Percentiles rank a stretch among this genome's conserved stretches.
These are phyloP conservation scores for Tetrahymena borealis DNA, from an alignment of 73 alveolate species.

Conservation along the genomic window DNA sequence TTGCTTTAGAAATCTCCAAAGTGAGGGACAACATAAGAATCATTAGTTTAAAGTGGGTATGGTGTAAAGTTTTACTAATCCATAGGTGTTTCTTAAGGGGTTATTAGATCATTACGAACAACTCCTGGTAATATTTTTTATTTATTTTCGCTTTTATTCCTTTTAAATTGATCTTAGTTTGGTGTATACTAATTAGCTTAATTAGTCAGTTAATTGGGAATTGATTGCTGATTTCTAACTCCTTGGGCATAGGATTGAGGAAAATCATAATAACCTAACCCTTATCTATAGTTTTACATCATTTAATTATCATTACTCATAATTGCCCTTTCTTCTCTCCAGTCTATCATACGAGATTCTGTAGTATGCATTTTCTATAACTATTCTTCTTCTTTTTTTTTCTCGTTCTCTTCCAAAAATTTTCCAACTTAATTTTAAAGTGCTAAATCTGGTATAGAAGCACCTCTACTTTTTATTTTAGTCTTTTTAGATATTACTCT, in stretches of 20 bases:
- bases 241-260: not conserved
- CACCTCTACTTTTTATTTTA: no score
- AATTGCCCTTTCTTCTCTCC: not conserved
- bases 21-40: not conserved
- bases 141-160: not conserved
- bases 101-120: not conserved
- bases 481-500: no score
- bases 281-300: not conserved
- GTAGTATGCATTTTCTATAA: not conserved
- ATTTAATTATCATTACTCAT: not conserved
- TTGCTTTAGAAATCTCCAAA: not conserved
- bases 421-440: no score
- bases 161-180: not conserved
- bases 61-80: not conserved
- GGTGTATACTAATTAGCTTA: not conserved
- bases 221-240: not conserved
- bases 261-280: not conserved
- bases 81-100: not conserved
- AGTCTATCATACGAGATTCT: not conserved
- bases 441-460: no score
- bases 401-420: not conserved
- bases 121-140: not conserved
- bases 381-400: no score
- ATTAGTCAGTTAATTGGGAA: not conserved
- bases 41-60: not conserved